phyloP scores from a whole-genome alignment of 2,329 filamentous ascomycete genomes.

The Sporothrix brunneoviolacea region DNA sequence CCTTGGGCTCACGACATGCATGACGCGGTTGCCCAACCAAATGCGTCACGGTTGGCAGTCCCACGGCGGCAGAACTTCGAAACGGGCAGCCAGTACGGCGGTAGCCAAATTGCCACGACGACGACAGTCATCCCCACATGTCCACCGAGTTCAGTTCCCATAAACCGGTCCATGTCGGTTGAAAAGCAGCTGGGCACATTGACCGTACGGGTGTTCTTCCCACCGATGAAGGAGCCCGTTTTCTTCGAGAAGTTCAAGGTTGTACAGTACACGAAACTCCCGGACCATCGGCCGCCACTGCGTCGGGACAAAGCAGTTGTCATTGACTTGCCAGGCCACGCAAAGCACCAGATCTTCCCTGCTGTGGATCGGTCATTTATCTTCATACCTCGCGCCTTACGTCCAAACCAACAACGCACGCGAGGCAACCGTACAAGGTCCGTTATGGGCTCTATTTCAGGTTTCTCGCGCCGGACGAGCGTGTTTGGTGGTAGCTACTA shows the following conservation, averaged over 20 bases:
- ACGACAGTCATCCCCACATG: slow-evolving; percentile 48
- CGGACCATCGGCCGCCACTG: slow-evolving; percentile 87
- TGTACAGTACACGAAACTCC: slow-evolving; percentile 87
- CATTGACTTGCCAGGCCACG: slow-evolving; percentile 75
- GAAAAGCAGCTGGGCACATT: slow-evolving; percentile 79
- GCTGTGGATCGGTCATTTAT: slow-evolving; percentile 89
- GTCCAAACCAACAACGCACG: slow-evolving; percentile 81
- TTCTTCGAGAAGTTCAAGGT: slow-evolving; percentile 70
- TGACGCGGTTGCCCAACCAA: slow-evolving; percentile 53
- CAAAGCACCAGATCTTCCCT: slow-evolving; percentile 85
- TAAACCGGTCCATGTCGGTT: slow-evolving; percentile 73
- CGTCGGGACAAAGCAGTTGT: slow-evolving; percentile 94
- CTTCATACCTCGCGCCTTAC: slow-evolving; percentile 89
- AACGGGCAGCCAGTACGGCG: slow-evolving; percentile 1
- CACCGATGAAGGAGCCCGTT: slow-evolving; percentile 64
- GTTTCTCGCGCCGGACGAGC: slow-evolving; percentile 74
- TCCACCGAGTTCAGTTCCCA: slow-evolving; percentile 54
- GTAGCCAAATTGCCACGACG: not conserved
- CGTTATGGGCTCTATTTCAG: slow-evolving; percentile 59
- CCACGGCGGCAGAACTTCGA: slow-evolving; percentile 23
- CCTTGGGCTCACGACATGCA: slow-evolving; percentile 96
- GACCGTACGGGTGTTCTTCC: slow-evolving; percentile 74
- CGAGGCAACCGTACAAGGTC: slow-evolving; percentile 70
- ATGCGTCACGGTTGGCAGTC: slow-evolving; percentile 23
- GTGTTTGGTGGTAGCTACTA: slow-evolving; percentile 57